Base-by-base conservation (phyloP, 1,284 basidiomycete species). In the Volvariella volvacea region DNA sequence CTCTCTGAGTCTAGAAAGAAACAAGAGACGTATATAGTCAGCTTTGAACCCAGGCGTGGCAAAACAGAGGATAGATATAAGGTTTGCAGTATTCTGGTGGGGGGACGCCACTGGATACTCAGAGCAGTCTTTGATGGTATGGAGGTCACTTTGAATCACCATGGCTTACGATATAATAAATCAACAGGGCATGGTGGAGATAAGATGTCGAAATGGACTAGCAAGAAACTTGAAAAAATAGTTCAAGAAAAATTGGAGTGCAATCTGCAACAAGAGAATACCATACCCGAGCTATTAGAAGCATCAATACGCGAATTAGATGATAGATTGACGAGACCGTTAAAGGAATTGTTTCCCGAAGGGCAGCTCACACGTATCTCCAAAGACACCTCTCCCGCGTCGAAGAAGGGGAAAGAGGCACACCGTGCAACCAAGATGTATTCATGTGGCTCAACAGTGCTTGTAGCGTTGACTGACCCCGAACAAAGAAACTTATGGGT, bases 151-250 rank as follows among this genome's bases (percentile, higher is more conserved):
- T 15, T 39, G 52, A 47, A 48, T 51, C 45, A 17, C 42, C 39
- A 17, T 42, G 10, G 33, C n/a, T 37, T 37, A 39, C 47, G 15
- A 53, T 48, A 22, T 60, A 57, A 50, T 55, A 53, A 37, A 83
- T 80, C 3, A 74, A 82, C 60, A 74, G 82, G 63, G 79, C 74
- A 67, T 48, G 76, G 72, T 46, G 67, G 55, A 54, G 70, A 65
- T 47, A 54, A 34, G 55, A 55, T 20, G 53, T 52, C 12, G 25
- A 28, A 28, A 6, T 28, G 25, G 25, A 12, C 12, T 6, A 12
- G 6, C 6, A 28, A 28, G 25, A 12, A 28, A 28, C 25, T 28
- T 28, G 6, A 6, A 28, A 28, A 28, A 6, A 6, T 28, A 6
- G 12, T 28, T 12, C 25, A 28, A 28, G 25, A 6, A 12, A 28